These are phyloP conservation scores for Russula brevipes DNA, from an alignment of 768 basidiomycete genomes.

Conservation along the genomic window DNA sequence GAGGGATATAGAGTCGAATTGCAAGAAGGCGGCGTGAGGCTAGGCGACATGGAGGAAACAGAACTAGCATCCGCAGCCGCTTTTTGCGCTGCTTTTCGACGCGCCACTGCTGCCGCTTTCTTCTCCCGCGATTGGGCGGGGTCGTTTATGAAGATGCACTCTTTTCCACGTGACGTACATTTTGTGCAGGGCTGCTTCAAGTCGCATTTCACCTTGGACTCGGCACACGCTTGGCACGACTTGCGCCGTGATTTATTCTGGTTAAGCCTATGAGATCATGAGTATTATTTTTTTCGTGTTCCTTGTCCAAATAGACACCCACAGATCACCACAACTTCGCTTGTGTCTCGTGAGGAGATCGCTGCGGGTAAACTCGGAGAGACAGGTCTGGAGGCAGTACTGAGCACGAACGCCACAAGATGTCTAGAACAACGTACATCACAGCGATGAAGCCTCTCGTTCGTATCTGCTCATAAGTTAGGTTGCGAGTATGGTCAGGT, in stretches of 20 bases:
- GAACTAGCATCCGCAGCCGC: constrained; percentile 14
- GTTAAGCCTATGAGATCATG: constrained; percentile 26
- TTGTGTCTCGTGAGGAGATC: constrained; percentile 63
- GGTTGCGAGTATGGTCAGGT: not conserved
- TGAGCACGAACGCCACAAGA: not conserved
- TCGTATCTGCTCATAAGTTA: constrained; percentile 44
- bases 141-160: constrained; percentile 46
- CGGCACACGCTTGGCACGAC: constrained; percentile 61
- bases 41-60: constrained; percentile 16
- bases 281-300: not conserved
- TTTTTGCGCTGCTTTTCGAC: constrained; percentile 19
- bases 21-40: constrained; percentile 12
- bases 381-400: constrained; percentile 43
- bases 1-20: constrained; percentile 8
- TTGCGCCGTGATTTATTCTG: constrained; percentile 55
- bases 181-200: constrained; percentile 58
- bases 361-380: constrained; percentile 62
- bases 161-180: constrained; percentile 52
- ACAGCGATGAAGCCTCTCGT: constrained; percentile 58
- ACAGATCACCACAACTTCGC: constrained; percentile 60
- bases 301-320: constrained; percentile 28
- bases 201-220: constrained; percentile 65
- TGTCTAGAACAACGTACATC: constrained; percentile 37
- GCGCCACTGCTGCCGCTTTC: constrained; percentile 23
- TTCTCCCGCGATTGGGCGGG: constrained; percentile 24